Base-by-base conservation (phyloP, 2,329 filamentous ascomycete genomes). In the Diplodia corticola region DNA sequence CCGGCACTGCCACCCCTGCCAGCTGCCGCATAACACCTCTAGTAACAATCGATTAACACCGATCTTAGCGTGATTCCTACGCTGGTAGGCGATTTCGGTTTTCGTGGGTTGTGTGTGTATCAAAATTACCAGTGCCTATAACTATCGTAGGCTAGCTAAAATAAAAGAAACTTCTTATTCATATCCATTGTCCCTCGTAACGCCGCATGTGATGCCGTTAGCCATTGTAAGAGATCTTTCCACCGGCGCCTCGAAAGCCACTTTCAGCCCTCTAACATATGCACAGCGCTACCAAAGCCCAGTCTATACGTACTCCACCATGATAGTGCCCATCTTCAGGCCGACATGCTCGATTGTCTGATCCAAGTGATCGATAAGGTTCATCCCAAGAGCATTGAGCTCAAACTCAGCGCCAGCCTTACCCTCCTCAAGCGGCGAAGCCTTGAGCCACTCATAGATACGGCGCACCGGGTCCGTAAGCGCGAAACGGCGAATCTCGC, bases 371-470 rank as follows among this genome's bases (percentile, higher is more conserved):
- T 90, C 88, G 49, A 97, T 90, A 67, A 99, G 80, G 73, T 99
- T 95, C 74, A 89, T 90, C 55, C 93, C 92, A 87, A 96, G 90
- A 69, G 87, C 87, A 77, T 95, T 93, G 70, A 99, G 84, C 77
- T 98, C 94, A 79, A 99, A 99, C 68, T 87, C 85, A 13, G 90
- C 78, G 0, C 90, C 91, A 33, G 86, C 85, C 77, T 92, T 94
- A 72, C 90, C 92, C 70, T 93, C 92, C 70, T 93, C 92, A 57
- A 96, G 78, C 1, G 93, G 91, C 67, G 90, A 88, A 0, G 93
- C 90, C 81, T 98, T 99, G 70, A 99, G 87, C 92, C 93, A 99
- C 80, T 99, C 95, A 78, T 94, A 99, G 53, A 99, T 88, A 13
- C 91, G 87, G 65, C 88, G 85, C 13, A 99, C 93, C 0, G 86